Percentiles rank a stretch among this genome's conserved stretches.
phyloP scores from a whole-genome alignment of 352 stramenopile genomes.

The Peronosclerospora sorghi region DNA sequence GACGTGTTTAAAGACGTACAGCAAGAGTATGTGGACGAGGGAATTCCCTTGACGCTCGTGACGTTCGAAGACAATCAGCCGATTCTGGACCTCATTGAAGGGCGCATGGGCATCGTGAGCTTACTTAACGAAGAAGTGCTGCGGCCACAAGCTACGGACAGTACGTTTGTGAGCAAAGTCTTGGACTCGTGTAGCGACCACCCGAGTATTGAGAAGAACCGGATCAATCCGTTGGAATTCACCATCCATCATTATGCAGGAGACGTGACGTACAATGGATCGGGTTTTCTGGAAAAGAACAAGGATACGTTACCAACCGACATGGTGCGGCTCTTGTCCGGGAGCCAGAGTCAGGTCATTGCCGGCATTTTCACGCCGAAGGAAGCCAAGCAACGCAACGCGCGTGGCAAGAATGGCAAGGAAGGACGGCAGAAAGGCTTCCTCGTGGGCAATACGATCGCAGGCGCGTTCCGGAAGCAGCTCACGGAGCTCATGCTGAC shows the following conservation, averaged over 20 bases:
- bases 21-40: conserved; percentile 90
- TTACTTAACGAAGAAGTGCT: conserved; percentile 95
- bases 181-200: conserved; percentile 65
- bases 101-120: conserved; percentile 80
- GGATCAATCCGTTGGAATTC: conserved; percentile 76
- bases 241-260: conserved; percentile 75
- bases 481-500: conserved; percentile 78
- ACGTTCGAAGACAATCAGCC: conserved; percentile 88
- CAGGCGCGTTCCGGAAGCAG: conserved; percentile 78
- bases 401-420: conserved; percentile 33
- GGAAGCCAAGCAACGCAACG: conserved; percentile 23
- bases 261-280: conserved; percentile 72
- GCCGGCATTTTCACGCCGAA: conserved; percentile 51
- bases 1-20: conserved; percentile 94
- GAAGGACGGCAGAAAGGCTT: conserved; percentile 60
- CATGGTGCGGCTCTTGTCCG: conserved; percentile 64
- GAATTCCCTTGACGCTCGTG: conserved; percentile 73
- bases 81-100: conserved; percentile 86
- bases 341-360: conserved; percentile 49
- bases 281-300: conserved; percentile 77
- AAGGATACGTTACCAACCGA: conserved; percentile 76
- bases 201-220: conserved; percentile 77
- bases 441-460: conserved; percentile 73
- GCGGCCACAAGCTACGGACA: conserved; percentile 72
- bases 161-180: conserved; percentile 77